A percentile compares a stretch with the other conserved stretches of the same genome.
These are phyloP conservation scores for Apiospora saccharicola DNA, from an alignment of 2,329 filamentous ascomycete species.

Conservation along the genomic window DNA sequence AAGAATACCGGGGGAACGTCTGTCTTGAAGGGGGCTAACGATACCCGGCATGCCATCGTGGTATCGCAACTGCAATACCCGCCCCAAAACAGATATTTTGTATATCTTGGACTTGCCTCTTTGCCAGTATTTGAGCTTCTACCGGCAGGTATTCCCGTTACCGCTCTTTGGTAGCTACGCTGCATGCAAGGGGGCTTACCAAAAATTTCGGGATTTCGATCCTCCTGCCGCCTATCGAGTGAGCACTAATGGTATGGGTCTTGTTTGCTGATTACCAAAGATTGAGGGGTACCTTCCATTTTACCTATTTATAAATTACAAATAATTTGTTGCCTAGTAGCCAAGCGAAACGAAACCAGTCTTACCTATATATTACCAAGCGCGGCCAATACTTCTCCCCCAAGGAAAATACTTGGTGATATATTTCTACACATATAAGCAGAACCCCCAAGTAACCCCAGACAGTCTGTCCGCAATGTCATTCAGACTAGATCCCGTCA, in stretches of 20 bases:
- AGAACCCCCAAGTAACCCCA: neutral
- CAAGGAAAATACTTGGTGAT: neutral
- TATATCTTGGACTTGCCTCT: too few relatives aligned
- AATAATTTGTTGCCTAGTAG: neutral
- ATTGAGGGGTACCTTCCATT: neutral
- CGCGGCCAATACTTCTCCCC: neutral
- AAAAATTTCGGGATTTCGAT: neutral
- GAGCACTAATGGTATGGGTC: neutral
- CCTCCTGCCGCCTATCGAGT: neutral
- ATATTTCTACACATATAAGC: neutral
- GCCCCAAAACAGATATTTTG: too few relatives aligned
- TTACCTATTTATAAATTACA: neutral
- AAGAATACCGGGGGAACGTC: too few relatives aligned
- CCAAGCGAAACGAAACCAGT: neutral
- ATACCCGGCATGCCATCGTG: too few relatives aligned
- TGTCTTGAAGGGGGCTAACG: too few relatives aligned
- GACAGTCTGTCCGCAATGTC: neutral
- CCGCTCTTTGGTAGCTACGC: neutral
- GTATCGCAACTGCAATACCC: too few relatives aligned
- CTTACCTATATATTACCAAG: neutral
- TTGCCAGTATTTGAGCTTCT: too few relatives aligned
- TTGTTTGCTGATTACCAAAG: neutral
- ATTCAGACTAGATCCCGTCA: too few relatives aligned
- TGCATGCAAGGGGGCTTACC: neutral
- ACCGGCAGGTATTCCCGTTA: neutral